Conservation (phyloP, 2,329 filamentous ascomycete genomes). For the Colletotrichum lini region DNA sequence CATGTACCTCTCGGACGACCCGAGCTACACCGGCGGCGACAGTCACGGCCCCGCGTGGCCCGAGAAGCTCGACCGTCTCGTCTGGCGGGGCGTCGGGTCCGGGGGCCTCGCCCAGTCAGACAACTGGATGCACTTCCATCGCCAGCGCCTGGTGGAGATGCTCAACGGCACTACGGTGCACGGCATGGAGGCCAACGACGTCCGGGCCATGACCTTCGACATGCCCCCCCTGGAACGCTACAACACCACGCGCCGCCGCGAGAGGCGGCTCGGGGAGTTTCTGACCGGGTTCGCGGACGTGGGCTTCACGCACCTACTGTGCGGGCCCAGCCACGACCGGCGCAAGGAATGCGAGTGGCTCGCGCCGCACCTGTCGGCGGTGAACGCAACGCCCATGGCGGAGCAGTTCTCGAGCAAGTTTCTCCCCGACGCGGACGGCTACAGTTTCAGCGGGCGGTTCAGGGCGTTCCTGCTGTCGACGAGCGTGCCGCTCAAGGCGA, state of each 20-base stretch:
- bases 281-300: conserved; percentile 57
- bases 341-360: conserved; percentile 57
- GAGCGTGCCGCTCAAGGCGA: conserved; percentile 78
- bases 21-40: conserved; percentile 70
- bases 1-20: conserved; percentile 74
- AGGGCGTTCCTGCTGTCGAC: conserved; percentile 75
- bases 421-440: conserved; percentile 79
- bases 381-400: conserved; percentile 57
- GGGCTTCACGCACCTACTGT: conserved; percentile 61
- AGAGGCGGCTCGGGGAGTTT: conserved; percentile 58
- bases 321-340: conserved; percentile 46
- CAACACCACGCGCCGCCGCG: conserved; percentile 54
- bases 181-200: conserved; percentile 58
- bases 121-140: conserved; percentile 78
- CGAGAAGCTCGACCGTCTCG: conserved; percentile 67
- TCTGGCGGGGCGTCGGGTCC: conserved; percentile 77
- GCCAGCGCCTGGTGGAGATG: conserved; percentile 80
- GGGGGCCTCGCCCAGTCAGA: conserved; percentile 67
- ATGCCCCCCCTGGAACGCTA: conserved; percentile 61
- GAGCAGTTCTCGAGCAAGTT: conserved; percentile 73
- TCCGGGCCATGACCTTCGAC: conserved; percentile 63
- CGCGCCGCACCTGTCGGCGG: conserved; percentile 52
- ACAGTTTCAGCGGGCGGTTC: conserved; percentile 73
- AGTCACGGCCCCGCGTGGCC: conserved; percentile 71
- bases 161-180: conserved; percentile 73